Conservation (phyloP, 2,329 filamentous ascomycete species). For the Pseudocercospora fuligena region DNA sequence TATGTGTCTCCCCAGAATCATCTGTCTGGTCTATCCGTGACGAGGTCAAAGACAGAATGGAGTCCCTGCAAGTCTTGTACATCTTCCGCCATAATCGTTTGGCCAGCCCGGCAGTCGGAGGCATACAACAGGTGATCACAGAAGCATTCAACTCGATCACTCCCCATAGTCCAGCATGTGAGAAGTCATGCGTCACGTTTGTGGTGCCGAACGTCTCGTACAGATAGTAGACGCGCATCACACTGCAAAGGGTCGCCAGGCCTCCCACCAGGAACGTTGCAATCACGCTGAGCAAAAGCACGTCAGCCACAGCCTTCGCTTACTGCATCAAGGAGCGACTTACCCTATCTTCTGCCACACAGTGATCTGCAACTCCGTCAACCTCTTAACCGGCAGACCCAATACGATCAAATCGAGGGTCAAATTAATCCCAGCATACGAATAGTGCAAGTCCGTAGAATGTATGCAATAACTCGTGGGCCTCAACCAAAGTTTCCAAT, state of each 20-base stretch:
- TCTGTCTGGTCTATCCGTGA: background rate
- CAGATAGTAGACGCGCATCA: conserved; percentile 13
- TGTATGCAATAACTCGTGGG: conserved; percentile 3
- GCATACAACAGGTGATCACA: conserved; percentile 14
- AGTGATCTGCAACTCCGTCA: background rate
- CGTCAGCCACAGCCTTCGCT: background rate
- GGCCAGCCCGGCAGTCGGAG: conserved; percentile 9
- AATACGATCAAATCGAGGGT: conserved; percentile 6
- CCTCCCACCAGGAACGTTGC: conserved; percentile 6
- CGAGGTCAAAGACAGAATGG: background rate
- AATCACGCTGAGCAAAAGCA: background rate
- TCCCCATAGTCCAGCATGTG: conserved; percentile 8
- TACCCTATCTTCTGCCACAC: conserved; percentile 8
- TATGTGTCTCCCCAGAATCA: background rate
- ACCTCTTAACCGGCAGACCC: background rate
- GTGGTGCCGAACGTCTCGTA: conserved; percentile 7
- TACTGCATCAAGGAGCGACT: background rate
- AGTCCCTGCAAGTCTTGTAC: background rate
- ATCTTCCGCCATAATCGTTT: conserved; percentile 9
- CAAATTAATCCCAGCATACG: conserved; percentile 7
- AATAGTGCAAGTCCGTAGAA: conserved; percentile 10
- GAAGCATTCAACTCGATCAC: conserved; percentile 15
- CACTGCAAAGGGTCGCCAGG: conserved; percentile 11
- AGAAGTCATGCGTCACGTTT: conserved; percentile 11
- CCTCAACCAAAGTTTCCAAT: conserved; percentile 9